A percentile compares a stretch with the other conserved stretches of the same genome.
These are phyloP conservation scores for Linum tenue DNA, from an alignment of 345 rosid species.

Conservation along the genomic window DNA sequence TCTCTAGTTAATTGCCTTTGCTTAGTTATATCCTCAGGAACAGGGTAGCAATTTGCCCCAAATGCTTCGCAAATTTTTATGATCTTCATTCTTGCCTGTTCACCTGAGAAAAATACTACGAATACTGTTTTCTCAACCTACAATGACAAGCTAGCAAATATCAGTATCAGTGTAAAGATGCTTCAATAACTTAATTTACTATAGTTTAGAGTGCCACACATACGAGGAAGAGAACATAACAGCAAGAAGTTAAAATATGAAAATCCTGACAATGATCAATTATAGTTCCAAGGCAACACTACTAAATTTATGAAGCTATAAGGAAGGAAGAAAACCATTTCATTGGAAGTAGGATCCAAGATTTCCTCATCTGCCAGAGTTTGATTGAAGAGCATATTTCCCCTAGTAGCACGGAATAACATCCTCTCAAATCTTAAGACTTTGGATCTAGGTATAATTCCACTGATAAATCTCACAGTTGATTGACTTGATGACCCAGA, in stretches of 20 bases:
- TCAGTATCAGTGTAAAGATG: slow-evolving; percentile 10
- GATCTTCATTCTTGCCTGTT: slow-evolving; percentile 85
- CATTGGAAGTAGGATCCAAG: slow-evolving; percentile 79
- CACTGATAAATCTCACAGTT: slow-evolving; percentile 80
- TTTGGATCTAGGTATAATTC: slow-evolving; percentile 70
- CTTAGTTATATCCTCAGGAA: slow-evolving; percentile 79
- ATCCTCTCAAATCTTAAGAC: slow-evolving; percentile 78
- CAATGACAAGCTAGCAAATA: slow-evolving; percentile 14
- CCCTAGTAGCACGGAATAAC: slow-evolving; percentile 95
- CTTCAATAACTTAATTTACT: neutral
- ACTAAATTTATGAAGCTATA: slow-evolving; percentile 1
- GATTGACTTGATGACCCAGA: slow-evolving; percentile 56
- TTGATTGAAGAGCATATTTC: slow-evolving; percentile 96
- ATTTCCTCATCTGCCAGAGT: slow-evolving; percentile 81
- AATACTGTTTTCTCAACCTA: slow-evolving; percentile 85
- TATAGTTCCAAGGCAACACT: slow-evolving; percentile 6
- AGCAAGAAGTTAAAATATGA: neutral
- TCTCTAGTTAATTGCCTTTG: slow-evolving; percentile 87
- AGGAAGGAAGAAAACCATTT: slow-evolving; percentile 50
- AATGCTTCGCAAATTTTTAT: slow-evolving; percentile 91
- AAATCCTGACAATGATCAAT: neutral
- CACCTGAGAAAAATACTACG: slow-evolving; percentile 94
- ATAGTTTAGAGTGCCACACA: no score
- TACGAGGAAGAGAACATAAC: no score
- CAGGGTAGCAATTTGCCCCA: slow-evolving; percentile 93